Conservation (phyloP, 2,329 filamentous ascomycete species). For the Arthrobotrys conoides region DNA sequence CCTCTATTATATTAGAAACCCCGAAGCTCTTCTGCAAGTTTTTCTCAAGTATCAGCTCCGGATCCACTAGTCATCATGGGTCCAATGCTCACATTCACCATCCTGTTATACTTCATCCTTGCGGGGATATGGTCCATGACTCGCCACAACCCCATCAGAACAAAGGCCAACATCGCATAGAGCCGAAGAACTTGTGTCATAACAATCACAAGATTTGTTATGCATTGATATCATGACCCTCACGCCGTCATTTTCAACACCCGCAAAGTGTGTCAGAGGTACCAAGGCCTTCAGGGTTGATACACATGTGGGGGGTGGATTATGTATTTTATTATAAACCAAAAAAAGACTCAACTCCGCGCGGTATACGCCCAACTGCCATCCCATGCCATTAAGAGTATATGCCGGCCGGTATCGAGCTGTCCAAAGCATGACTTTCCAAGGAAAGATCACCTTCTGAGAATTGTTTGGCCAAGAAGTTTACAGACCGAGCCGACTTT, state of each 20-base stretch:
- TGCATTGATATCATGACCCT: background rate
- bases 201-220: background rate
- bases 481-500: no score
- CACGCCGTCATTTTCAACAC: no score
- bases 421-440: background rate
- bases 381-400: background rate
- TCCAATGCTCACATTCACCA: conserved; percentile 11
- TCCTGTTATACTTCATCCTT: conserved; percentile 26
- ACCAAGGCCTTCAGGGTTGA: background rate
- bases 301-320: background rate
- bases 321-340: background rate
- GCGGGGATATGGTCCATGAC: conserved; percentile 21
- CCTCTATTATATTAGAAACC: background rate
- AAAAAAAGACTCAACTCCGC: background rate
- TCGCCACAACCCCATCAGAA: background rate
- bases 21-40: background rate
- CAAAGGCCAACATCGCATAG: conserved; percentile 1
- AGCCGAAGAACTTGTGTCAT: background rate
- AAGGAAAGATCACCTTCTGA: background rate
- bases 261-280: no score
- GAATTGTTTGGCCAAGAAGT: background rate
- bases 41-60: background rate
- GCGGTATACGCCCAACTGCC: background rate
- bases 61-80: conserved; percentile 4
- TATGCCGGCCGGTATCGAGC: no score